Base-by-base conservation (phyloP, 176 grass and related monocot genomes). In the Puya raimondii region DNA sequence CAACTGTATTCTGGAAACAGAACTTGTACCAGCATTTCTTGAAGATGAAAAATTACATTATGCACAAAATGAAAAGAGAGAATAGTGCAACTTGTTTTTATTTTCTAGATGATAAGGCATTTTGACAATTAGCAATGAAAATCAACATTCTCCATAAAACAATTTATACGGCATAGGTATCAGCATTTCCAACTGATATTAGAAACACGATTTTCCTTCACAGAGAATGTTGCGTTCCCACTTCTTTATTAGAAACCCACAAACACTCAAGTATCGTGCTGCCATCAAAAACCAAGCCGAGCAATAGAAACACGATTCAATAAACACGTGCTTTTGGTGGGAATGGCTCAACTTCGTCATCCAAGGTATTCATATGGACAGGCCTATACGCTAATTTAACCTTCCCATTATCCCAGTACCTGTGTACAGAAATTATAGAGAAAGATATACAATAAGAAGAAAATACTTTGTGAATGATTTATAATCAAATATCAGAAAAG, bases 281-380 rank as follows among this genome's bases (percentile, higher is more conserved):
- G 16, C 16, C 54, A 8, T 59, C 54, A 16, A 20, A 42, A 42
- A 6, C 33, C 4, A 70, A 66, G 23, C 11, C 50, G 13, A 33
- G 54, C 23, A 50, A 71, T 11, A n/a, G 42, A 11, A 76, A 71
- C 49, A 67, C 0, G 50, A 70, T 67, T 52, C 68, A 96, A 70
- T 96, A 96, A 64, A 91, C 87, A 72, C 88, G 87, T 0, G 85
- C 88, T 76, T 96, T 91, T 7, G 91, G 91, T 48, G 91, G 91
- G 88, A 96, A 88, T 13, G 88, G 81, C 77, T 91, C 82, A 0
- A 88, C 49, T 80, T 91, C 82, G 63, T 79, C 77, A 16, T 96
- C 87, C 77, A 96, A 64, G 66, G 91, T 91, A 64, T 91, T 91
- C 91, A 96, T 81, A 56, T 96, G 87, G 67, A 96, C 87, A 3